These are phyloP conservation scores for Tephrocybe sp. DNA, from an alignment of 768 basidiomycete genomes.

Conservation along the genomic window DNA sequence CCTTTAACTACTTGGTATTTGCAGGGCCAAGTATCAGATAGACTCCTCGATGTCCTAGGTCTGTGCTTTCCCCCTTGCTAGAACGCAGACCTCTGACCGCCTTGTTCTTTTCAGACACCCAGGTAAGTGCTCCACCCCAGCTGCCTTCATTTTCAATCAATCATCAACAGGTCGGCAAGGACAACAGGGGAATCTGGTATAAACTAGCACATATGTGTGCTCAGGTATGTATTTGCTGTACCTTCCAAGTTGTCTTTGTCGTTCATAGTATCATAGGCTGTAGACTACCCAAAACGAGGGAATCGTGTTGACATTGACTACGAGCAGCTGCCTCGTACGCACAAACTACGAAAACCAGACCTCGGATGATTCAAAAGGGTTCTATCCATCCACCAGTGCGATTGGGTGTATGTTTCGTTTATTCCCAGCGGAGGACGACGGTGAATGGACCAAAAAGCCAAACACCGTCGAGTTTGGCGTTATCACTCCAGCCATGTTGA, in stretches of 20 bases:
- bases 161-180: conserved; percentile 53
- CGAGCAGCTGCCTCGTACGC: conserved; percentile 41
- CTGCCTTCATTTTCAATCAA: background rate
- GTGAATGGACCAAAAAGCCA: background rate
- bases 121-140: background rate
- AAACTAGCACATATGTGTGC: conserved; percentile 60
- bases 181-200: conserved; percentile 54
- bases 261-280: conserved; percentile 40
- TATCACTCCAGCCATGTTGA: too few species aligned
- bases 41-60: conserved; percentile 71
- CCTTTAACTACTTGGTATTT: background rate
- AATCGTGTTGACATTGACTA: conserved; percentile 52
- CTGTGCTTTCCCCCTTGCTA: conserved; percentile 23
- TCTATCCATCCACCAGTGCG: conserved; percentile 67
- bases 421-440: conserved; percentile 27
- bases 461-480: conserved; percentile 38
- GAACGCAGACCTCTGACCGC: too few species aligned
- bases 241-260: background rate
- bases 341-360: conserved; percentile 74
- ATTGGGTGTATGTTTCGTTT: conserved; percentile 69
- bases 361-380: conserved; percentile 68
- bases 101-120: too few species aligned
- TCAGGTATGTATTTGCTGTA: too few species aligned
- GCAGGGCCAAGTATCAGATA: conserved; percentile 66
- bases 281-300: conserved; percentile 80